These are phyloP conservation scores for Orbilia oligospora DNA, from an alignment of 2,329 filamentous ascomycete species.

Conservation along the genomic window DNA sequence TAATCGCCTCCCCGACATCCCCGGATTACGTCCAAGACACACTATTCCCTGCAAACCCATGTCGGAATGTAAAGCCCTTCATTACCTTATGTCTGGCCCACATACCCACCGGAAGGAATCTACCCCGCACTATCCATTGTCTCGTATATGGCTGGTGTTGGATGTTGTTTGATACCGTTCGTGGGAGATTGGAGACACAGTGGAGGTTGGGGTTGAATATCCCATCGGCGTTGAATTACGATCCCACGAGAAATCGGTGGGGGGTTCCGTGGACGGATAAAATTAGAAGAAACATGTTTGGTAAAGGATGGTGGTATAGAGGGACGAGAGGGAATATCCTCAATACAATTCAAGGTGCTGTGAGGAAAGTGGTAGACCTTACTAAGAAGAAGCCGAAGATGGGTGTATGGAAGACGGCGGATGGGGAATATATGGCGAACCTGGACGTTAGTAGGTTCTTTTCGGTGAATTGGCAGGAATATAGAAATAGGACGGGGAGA, in stretches of 20 bases:
- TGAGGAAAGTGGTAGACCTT: background rate
- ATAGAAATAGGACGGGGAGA: background rate
- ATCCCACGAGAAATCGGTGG: constrained; percentile 7
- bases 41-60: constrained; percentile 26
- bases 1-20: background rate
- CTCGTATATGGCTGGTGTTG: constrained; percentile 38
- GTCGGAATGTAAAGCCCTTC: background rate
- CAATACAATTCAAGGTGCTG: background rate
- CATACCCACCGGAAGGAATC: background rate
- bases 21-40: background rate
- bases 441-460: background rate
- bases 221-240: constrained; percentile 27
- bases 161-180: constrained; percentile 20
- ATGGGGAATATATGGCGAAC: background rate
- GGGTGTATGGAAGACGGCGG: background rate
- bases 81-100: constrained; percentile 1
- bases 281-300: constrained; percentile 13
- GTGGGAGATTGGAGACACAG: background rate
- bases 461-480: background rate
- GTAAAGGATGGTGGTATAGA: background rate
- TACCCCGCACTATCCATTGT: background rate
- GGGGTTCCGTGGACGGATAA: constrained; percentile 3
- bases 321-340: background rate
- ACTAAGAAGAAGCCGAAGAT: background rate
- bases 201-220: constrained; percentile 32